Percentiles rank a stretch among this genome's conserved stretches.
Conservation (phyloP, 2,329 filamentous ascomycete genomes). For the Fusarium coffeatum region DNA sequence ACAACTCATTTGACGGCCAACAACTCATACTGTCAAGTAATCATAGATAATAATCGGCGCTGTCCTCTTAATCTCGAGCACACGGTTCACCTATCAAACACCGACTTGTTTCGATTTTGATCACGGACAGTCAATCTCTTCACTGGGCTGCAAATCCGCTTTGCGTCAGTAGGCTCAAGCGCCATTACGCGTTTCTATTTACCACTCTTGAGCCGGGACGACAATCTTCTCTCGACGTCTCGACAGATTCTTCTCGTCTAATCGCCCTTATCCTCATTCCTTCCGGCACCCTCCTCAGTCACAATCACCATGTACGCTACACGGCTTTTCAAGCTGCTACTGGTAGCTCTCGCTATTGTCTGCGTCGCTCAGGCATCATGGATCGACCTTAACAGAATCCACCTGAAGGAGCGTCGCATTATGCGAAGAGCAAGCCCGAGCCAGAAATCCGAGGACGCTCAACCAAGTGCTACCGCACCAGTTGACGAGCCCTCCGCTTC, state of each 20-base stretch:
- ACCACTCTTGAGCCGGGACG: conserved; percentile 11
- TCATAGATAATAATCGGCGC: conserved; percentile 4
- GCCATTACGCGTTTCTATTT: conserved; percentile 14
- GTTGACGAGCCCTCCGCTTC: conserved; percentile 16
- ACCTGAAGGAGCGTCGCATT: conserved; percentile 34
- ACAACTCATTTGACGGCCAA: conserved; percentile 28
- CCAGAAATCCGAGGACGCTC: conserved; percentile 16
- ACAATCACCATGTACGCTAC: conserved; percentile 59
- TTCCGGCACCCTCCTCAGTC: neutral
- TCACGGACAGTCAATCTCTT: conserved; percentile 5
- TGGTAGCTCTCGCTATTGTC: conserved; percentile 61
- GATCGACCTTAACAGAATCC: conserved; percentile 45
- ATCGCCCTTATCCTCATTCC: neutral
- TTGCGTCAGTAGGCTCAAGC: conserved; percentile 9
- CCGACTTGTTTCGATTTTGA: conserved; percentile 7
- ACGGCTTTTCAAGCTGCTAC: conserved; percentile 59
- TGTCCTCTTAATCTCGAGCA: conserved; percentile 2
- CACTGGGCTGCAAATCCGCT: conserved; percentile 9
- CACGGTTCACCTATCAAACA: conserved; percentile 13
- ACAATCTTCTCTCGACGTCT: neutral
- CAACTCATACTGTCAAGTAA: conserved; percentile 6
- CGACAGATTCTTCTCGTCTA: conserved; percentile 3
- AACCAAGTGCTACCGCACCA: conserved; percentile 22
- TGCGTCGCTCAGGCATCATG: conserved; percentile 59
- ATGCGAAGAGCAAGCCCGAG: conserved; percentile 40